Evolutionary conservation across 192 early-diverging fungal genomes (phyloP).

Genomic region (Rhizoclosmatium globosum): DNA sequence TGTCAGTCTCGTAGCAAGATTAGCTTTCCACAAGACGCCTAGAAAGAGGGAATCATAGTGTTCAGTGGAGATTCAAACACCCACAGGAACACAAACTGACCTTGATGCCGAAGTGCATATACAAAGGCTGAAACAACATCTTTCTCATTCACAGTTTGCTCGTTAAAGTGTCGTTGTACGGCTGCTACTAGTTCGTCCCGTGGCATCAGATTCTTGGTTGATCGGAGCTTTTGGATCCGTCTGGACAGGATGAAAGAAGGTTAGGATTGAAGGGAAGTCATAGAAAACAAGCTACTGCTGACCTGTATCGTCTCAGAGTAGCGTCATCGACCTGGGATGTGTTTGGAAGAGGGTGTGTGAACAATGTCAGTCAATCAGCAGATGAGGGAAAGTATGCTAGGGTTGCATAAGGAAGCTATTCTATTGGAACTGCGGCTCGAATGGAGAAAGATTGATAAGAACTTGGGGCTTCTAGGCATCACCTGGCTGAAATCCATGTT

Average conservation of each 20-base stretch:
- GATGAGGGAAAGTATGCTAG: neutral
- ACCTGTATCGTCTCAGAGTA: slow-evolving; percentile 30
- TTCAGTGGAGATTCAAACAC: neutral
- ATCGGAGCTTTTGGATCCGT: slow-evolving; percentile 22
- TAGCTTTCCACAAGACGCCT: slow-evolving; percentile 35
- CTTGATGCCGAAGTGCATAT: slow-evolving; percentile 49
- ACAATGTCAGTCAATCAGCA: too few species aligned
- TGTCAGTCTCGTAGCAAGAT: slow-evolving; percentile 11
- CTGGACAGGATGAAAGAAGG: neutral
- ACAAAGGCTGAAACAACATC: slow-evolving; percentile 53
- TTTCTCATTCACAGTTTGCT: slow-evolving; percentile 54
- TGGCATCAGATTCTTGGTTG: neutral
- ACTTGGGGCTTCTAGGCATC: too few species aligned
- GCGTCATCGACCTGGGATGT: slow-evolving; percentile 29
- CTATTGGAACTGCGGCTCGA: too few species aligned
- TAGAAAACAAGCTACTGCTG: neutral
- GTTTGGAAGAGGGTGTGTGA: neutral
- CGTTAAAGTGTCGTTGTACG: slow-evolving; percentile 51
- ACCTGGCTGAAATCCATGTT: slow-evolving; percentile 28
- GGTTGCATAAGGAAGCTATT: too few species aligned
- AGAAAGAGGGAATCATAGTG: neutral
- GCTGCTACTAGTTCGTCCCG: slow-evolving; percentile 49
- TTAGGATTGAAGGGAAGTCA: neutral
- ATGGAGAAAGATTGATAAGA: too few species aligned
- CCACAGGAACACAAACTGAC: slow-evolving; percentile 29